Evolutionary conservation across 495 filamentous ascomycete species (phyloP), one percentile per base, ranked within the genome.

Genomic region (Hapsidospora chrysogenum): DNA sequence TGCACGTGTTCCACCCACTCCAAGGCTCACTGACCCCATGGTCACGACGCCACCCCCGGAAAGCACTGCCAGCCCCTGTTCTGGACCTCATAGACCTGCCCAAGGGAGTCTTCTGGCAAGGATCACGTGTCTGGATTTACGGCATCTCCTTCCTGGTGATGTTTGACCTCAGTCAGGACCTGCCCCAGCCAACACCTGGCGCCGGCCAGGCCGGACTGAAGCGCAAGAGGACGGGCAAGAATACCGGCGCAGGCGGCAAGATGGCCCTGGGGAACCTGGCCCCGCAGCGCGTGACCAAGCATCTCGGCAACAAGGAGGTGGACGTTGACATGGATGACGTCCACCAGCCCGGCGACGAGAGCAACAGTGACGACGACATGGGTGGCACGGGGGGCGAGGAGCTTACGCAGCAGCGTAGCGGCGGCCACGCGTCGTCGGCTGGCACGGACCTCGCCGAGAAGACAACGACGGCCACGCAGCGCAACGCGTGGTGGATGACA

Each of bases 91-190:
- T 74, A 32, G 83, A 94, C 51, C 66, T 78, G 27, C 76, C 77
- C 14, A 83, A 84, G 58, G 85, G 86, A 13, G 74, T 76, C 29
- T 49, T 93, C 15, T 99, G 92, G 86, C 83, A 94, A 48, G 56
- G 78, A 2, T 59, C 56, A 17, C 66, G 85, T 4, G 54, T 87
- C 2, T 96, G 89, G 85, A 52, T 95, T 6, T 94, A 87, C 50
- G 86, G 85, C 9, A 63, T 65, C 6, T 72, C 70, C 0, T 95
- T 85, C 70, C 49, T 99, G 35, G 93, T 79, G 68, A 96, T 96
- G 86, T 71, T 96, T 40, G 84, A 96, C 52, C 48, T 93, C 4
- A 68, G 67, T 4, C 67, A 69, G 36, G 78, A 96, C 47, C 62
- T 93, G 33, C 67, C 65, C 4, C 23, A 36, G 22, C 18, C 31